Evolutionary conservation across 2,329 filamentous ascomycete genomes (phyloP), one percentile per base, ranked within the genome.

Genomic region (Waltergamsia citrina): DNA sequence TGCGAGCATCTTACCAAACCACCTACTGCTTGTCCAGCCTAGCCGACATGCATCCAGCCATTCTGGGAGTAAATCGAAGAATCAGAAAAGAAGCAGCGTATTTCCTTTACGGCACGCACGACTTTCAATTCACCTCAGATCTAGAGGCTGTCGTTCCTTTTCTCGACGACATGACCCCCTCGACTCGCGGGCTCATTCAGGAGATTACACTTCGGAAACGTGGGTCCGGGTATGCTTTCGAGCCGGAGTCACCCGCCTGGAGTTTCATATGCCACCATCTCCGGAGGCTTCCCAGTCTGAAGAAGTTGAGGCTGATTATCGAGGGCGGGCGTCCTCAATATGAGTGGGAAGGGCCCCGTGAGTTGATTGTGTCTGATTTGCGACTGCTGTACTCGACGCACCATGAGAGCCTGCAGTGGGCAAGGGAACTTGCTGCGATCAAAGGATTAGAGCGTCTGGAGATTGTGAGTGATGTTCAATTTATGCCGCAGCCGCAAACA

Each of bases 141-240:
- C 60, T 80, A 41, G 75, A 80, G 51, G 71, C 74, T 12, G 62
- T 75, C 6, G 62, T 68, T 1, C 72, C 74, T 0, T 80, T 80
- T 47, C 57, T 81, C 25, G 56, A 59, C 21, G 73, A 79, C 47
- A 60, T 77, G 22, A 71, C 68, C 3, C 59, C 64, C 2, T 43
- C 50, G 14, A 65, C 68, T 3, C 60, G 69, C 22, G 48, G 51
- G 8, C 55, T 68, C 30, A 53, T 80, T 38, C 56, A 59, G 20
- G 59, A 62, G 23, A 52, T 81, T 9, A 60, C 63, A 10, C 43
- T 81, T 15, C 67, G 69, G 17, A 79, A 79, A 47, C 68, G 43
- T 65, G 67, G 1, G 55, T 73, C 19, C 57, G 71, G 6, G 63
- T 69, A 41, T 34, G 28, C 38, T 8, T 37, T 39, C 15, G 45